Base-by-base conservation (phyloP, 148 eudicot genomes). In the Vaccinium myrtillus region DNA sequence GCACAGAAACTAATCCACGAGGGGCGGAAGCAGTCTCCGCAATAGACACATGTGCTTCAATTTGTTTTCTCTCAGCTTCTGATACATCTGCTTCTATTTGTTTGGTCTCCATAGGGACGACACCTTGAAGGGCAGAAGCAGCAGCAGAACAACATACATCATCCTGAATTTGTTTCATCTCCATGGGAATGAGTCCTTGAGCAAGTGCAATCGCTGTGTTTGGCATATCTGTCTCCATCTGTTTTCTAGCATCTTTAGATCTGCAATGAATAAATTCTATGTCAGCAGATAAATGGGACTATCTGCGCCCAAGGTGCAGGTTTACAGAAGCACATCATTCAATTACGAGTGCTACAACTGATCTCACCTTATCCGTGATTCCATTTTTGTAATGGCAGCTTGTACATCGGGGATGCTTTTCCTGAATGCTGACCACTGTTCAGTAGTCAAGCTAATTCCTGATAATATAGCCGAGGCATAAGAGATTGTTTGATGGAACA, bases 381-480 rank as follows among this genome's bases (percentile, higher is more conserved):
- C 87, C 84, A 88, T 77, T 83, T 90, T 86, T 18, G 59, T 48
- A 71, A 92, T 92, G 81, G 95, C 94, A 75, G 87, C 96, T 87
- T 94, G 93, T 76, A 93, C 84, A 39, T 88, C 86, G 53, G 96
- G 90, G 82, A 94, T 23, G 80, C 87, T 89, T 81, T 87, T 88
- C 83, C 88, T 89, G 67, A 94, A 88, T 65, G 84, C 84, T 21
- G 88, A 82, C 98, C 96, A 94, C 77, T 93, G 89, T 46, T 85
- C 86, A 78, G 87, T 27, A 27, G 87, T 83, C 83, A 93, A 90
- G 79, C 84, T 87, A 49, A 88, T 84, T 81, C 91, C 94, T 91
- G 92, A 48, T 23, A 39, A 49, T 18, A 65, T 54, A 81, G n/a
- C 32, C 9, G 30, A 21, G 49, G 36, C 84, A 83, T 39, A 12